Conservation (phyloP, 805 yeast species). For the Lipomyces orientalis region DNA sequence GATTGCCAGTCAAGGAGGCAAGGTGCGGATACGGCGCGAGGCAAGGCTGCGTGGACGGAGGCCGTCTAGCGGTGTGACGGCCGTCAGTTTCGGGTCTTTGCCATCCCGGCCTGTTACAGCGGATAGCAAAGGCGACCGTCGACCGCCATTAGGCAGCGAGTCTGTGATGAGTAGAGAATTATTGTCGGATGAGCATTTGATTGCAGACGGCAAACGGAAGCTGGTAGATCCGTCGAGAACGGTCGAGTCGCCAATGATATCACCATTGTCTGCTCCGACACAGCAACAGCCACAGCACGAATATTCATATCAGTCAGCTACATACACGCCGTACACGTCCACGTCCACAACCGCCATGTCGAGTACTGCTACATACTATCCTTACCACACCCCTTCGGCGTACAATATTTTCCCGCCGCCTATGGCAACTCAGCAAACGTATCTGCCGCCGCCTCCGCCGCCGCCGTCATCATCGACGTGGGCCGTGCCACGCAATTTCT, state of each 20-base stretch:
- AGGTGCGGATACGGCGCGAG: slow-evolving; percentile 45
- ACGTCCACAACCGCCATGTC: not conserved
- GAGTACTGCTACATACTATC: not conserved
- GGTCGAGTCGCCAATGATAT: not conserved
- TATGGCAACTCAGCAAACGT: slow-evolving; percentile 12
- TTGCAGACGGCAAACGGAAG: not conserved
- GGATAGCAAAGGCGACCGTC: not conserved
- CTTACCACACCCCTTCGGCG: not conserved
- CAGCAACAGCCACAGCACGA: not conserved
- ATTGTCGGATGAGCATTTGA: not conserved
- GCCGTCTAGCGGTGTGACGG: not conserved
- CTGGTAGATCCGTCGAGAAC: not conserved
- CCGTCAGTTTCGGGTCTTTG: not conserved
- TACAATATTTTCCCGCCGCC: not conserved
- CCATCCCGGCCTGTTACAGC: not conserved
- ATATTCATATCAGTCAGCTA: slow-evolving; percentile 2
- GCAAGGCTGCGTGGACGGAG: slow-evolving; percentile 20
- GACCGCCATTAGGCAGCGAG: not conserved
- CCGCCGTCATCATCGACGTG: not conserved
- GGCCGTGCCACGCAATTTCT: not conserved
- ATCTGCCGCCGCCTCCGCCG: slow-evolving; percentile 11
- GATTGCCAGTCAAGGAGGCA: slow-evolving; percentile 43
- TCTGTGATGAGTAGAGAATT: not conserved
- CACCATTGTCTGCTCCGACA: not conserved
- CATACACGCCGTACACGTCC: slow-evolving; percentile 2